Conservation (phyloP, 2,329 filamentous ascomycete species). For the Xylariaceae sp. region DNA sequence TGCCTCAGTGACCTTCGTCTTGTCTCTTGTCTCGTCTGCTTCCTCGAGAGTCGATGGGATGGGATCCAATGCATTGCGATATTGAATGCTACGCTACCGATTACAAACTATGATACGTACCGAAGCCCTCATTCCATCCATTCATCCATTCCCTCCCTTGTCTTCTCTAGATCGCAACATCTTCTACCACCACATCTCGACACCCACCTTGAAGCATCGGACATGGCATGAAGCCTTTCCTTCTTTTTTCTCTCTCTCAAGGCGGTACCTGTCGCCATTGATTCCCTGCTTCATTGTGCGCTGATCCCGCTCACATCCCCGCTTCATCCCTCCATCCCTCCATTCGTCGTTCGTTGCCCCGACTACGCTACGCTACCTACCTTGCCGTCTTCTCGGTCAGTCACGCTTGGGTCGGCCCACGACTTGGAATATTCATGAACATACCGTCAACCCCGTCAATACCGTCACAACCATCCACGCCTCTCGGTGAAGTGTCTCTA, state of each 20-base stretch:
- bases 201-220: neutral
- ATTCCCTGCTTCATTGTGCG: neutral
- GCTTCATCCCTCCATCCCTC: neutral
- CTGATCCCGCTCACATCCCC: neutral
- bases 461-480: neutral
- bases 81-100: conserved; percentile 2
- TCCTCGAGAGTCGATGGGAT: too few species aligned
- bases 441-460: neutral
- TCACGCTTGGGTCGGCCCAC: neutral
- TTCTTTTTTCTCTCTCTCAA: conserved; percentile 10
- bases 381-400: neutral
- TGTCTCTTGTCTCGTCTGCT: too few species aligned
- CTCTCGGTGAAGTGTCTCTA: neutral
- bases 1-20: too few species aligned
- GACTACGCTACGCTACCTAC: neutral
- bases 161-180: neutral
- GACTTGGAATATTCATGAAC: conserved; percentile 2
- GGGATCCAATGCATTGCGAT: neutral
- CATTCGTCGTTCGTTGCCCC: conserved; percentile 7
- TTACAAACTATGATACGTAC: neutral
- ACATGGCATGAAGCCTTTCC: conserved; percentile 11
- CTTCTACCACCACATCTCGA: neutral
- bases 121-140: conserved; percentile 4
- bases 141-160: conserved; percentile 9
- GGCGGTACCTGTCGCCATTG: conserved; percentile 1